phyloP scores from a whole-genome alignment of 2,329 filamentous ascomycete species.

The Uncinocarpus reesii region DNA sequence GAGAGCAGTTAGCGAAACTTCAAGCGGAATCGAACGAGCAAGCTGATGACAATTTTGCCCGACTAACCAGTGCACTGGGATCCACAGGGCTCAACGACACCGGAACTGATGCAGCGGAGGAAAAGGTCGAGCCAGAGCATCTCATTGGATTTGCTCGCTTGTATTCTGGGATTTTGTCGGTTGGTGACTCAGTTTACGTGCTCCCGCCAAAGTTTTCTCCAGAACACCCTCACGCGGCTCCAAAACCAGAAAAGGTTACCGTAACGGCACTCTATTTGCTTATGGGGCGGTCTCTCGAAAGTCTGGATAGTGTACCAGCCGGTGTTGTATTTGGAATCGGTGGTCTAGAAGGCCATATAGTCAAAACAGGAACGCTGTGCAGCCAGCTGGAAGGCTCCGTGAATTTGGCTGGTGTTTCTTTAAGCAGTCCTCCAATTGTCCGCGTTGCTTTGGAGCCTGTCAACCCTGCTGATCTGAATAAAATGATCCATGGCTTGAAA shows the following conservation, averaged over 20 bases:
- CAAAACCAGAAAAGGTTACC: slow-evolving; percentile 69
- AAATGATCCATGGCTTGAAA: slow-evolving; percentile 82
- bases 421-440: slow-evolving; percentile 81
- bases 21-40: slow-evolving; percentile 49
- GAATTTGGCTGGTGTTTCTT: slow-evolving; percentile 77
- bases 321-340: slow-evolving; percentile 93
- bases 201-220: slow-evolving; percentile 89
- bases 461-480: slow-evolving; percentile 81
- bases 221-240: slow-evolving; percentile 58
- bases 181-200: slow-evolving; percentile 86
- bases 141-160: slow-evolving; percentile 90
- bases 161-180: slow-evolving; percentile 79
- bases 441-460: slow-evolving; percentile 89
- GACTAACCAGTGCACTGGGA: slow-evolving; percentile 51
- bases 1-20: slow-evolving; percentile 74
- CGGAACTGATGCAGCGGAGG: slow-evolving; percentile 41
- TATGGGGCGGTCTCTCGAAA: slow-evolving; percentile 84
- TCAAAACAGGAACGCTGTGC: slow-evolving; percentile 91
- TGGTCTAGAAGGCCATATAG: slow-evolving; percentile 81
- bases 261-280: slow-evolving; percentile 86
- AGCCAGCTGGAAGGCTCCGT: slow-evolving; percentile 75
- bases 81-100: slow-evolving; percentile 48
- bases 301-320: slow-evolving; percentile 72
- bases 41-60: slow-evolving; percentile 42
- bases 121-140: slow-evolving; percentile 66